Conservation (phyloP, 2,329 filamentous ascomycete genomes). For the Neonectria neomacrospora region DNA sequence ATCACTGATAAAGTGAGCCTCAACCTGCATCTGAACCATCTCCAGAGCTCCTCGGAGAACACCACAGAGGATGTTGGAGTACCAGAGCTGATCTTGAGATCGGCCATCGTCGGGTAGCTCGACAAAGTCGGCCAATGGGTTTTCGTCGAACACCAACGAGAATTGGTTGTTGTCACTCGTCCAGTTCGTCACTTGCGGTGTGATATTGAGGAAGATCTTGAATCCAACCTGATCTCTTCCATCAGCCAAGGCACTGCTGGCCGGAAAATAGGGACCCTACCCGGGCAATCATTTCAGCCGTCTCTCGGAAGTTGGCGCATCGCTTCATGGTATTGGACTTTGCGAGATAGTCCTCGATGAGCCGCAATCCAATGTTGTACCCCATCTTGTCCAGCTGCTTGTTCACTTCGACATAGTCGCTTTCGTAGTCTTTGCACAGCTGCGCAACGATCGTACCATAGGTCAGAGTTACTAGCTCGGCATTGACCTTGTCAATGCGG, state of each 20-base stretch:
- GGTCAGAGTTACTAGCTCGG: conserved; percentile 95
- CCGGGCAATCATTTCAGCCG: conserved; percentile 95
- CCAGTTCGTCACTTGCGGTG: conserved; percentile 94
- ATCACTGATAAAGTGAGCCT: conserved; percentile 96
- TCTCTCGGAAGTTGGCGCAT: conserved; percentile 93
- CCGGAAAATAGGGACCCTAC: conserved; percentile 56
- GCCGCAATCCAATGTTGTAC: conserved; percentile 94
- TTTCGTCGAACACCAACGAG: conserved; percentile 95
- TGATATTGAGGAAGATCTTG: conserved; percentile 98
- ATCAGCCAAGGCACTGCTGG: conserved; percentile 30
- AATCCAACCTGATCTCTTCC: conserved; percentile 79
- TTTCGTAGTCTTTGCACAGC: conserved; percentile 95
- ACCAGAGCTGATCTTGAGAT: conserved; percentile 97
- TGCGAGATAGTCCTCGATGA: conserved; percentile 97
- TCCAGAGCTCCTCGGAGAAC: conserved; percentile 91
- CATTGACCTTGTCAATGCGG: conserved; percentile 96
- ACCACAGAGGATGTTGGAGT: conserved; percentile 96
- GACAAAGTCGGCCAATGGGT: conserved; percentile 96
- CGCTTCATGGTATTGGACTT: conserved; percentile 91
- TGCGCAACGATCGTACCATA: conserved; percentile 98
- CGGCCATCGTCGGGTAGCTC: conserved; percentile 95
- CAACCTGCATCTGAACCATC: conserved; percentile 99
- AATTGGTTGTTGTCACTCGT: conserved; percentile 96
- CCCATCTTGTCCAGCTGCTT: conserved; percentile 99
- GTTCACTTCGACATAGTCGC: conserved; percentile 95